These are phyloP conservation scores for Sanguinoderma infundibulare DNA, from an alignment of 1,284 basidiomycete genomes.

Conservation along the genomic window DNA sequence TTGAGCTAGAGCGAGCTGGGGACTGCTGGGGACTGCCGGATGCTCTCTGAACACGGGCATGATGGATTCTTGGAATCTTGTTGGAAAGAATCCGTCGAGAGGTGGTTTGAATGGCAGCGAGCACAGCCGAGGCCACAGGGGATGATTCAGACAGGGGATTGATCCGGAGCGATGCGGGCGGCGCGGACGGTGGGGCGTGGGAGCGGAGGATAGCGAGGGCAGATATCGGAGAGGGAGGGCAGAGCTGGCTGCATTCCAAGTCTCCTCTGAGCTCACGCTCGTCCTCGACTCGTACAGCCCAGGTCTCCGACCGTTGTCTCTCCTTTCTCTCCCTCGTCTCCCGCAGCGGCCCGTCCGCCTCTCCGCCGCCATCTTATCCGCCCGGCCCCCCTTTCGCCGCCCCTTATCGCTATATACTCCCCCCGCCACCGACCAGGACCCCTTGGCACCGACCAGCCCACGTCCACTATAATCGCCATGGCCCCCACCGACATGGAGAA, in stretches of 20 bases:
- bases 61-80: not conserved
- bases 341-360: not conserved
- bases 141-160: not conserved
- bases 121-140: not conserved
- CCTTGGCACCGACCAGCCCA: too few relatives aligned
- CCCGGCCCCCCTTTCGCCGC: slow-evolving; percentile 6
- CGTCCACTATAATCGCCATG: slow-evolving; percentile 12
- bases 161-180: not conserved
- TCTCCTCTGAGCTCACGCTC: slow-evolving; percentile 4
- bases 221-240: slow-evolving; percentile 5
- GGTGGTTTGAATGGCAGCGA: not conserved
- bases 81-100: not conserved
- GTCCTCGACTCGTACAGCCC: slow-evolving; percentile 12
- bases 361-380: not conserved
- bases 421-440: not conserved
- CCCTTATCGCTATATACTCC: not conserved
- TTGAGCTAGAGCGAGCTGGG: too few relatives aligned
- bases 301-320: slow-evolving; percentile 28
- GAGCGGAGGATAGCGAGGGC: slow-evolving; percentile 12
- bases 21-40: too few relatives aligned
- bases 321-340: slow-evolving; percentile 18
- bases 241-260: slow-evolving; percentile 3
- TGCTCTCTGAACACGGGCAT: too few relatives aligned
- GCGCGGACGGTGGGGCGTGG: not conserved
- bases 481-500: slow-evolving; percentile 27